Evolutionary conservation across 352 stramenopile species (phyloP).

Genomic region (Pythium apleroticum): DNA sequence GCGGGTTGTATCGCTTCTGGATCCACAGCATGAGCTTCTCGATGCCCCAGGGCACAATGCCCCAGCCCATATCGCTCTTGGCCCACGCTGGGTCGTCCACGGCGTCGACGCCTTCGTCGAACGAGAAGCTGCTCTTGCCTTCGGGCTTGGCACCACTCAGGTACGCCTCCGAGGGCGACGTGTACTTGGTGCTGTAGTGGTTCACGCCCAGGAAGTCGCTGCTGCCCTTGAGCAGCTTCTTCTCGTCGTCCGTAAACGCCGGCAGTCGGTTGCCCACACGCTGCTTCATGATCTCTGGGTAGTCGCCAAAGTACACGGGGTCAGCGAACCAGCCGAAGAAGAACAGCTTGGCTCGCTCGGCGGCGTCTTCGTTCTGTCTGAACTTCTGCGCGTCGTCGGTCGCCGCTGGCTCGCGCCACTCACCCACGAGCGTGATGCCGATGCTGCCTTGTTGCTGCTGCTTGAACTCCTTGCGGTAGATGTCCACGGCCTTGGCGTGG

Average conservation of each 20-base stretch:
- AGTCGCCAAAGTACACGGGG: slow-evolving; percentile 91
- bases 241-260: slow-evolving; percentile 83
- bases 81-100: neutral
- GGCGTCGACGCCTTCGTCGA: neutral
- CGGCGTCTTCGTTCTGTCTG: slow-evolving; percentile 54
- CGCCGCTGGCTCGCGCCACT: slow-evolving; percentile 86
- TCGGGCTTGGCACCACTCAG: slow-evolving; percentile 23
- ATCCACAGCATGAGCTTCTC: slow-evolving; percentile 89
- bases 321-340: slow-evolving; percentile 90
- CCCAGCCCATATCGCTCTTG: slow-evolving; percentile 36
- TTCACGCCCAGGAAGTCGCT: slow-evolving; percentile 95
- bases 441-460: slow-evolving; percentile 63
- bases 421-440: slow-evolving; percentile 90
- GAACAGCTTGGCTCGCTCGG: slow-evolving; percentile 83
- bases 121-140: neutral
- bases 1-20: slow-evolving; percentile 71
- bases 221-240: slow-evolving; percentile 72
- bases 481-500: slow-evolving; percentile 75
- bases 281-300: slow-evolving; percentile 90
- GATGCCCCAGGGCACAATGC: slow-evolving; percentile 74
- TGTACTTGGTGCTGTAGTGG: slow-evolving; percentile 84
- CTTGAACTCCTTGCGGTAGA: slow-evolving; percentile 62
- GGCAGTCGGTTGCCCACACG: slow-evolving; percentile 78
- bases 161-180: slow-evolving; percentile 41
- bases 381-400: slow-evolving; percentile 49